phyloP scores from a whole-genome alignment of 202 grass and related monocot species.

The Musa balbisiana region DNA sequence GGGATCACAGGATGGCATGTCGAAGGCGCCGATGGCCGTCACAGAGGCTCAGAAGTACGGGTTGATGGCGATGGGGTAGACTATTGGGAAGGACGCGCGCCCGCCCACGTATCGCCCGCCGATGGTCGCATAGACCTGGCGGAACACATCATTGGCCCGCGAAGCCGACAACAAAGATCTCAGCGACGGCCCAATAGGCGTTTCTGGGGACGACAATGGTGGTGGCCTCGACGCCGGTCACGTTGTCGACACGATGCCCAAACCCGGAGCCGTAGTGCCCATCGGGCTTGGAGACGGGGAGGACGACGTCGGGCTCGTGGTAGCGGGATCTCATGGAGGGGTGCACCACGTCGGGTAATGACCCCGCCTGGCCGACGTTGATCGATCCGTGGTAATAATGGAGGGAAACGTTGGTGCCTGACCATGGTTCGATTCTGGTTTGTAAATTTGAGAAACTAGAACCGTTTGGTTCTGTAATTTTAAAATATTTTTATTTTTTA shows the following conservation, averaged over 20 bases:
- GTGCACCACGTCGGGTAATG: too few species aligned
- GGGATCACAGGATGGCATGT: slow-evolving; percentile 5
- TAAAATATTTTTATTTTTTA: too few species aligned
- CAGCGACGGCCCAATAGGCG: background rate
- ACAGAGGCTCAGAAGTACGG: slow-evolving; percentile 9
- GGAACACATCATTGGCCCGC: slow-evolving; percentile 1
- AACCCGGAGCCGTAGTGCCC: background rate
- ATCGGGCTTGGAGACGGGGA: too few species aligned
- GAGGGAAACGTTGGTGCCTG: too few species aligned
- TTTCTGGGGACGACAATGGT: slow-evolving; percentile 9
- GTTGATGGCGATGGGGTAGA: slow-evolving; percentile 4
- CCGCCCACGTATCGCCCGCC: slow-evolving; percentile 2
- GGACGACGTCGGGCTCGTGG: too few species aligned
- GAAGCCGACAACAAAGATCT: slow-evolving; percentile 5
- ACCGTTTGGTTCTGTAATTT: too few species aligned
- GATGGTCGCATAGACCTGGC: slow-evolving; percentile 1
- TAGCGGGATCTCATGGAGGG: too few species aligned
- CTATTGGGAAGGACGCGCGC: background rate
- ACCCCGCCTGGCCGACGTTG: too few species aligned
- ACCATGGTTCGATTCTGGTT: too few species aligned
- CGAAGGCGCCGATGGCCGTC: slow-evolving; percentile 12
- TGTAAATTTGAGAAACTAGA: too few species aligned
- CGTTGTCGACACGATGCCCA: slow-evolving; percentile 5
- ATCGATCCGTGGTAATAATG: too few species aligned
- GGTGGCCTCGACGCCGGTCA: background rate